Evolutionary conservation across 164 flowering plant species (phyloP).

Genomic region (Paratinospora sagittata): DNA sequence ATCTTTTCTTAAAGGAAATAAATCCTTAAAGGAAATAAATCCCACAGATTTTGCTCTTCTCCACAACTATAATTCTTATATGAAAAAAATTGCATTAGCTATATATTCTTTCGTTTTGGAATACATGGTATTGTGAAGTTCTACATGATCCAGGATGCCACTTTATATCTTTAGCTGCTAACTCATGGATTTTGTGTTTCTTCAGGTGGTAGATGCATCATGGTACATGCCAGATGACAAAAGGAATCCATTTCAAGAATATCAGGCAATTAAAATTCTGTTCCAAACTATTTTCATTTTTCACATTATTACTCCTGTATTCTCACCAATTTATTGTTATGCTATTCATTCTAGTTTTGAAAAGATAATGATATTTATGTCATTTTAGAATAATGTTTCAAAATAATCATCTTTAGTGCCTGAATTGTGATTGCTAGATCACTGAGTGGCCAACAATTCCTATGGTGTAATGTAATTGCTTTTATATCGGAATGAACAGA

Average conservation of each 20-base stretch:
- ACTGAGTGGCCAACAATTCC: background rate
- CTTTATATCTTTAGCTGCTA: background rate
- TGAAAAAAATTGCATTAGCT: too few relatives aligned
- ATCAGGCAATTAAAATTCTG: conserved; percentile 49
- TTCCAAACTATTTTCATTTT: background rate
- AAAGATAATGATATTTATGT: background rate
- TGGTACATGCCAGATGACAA: conserved; percentile 99
- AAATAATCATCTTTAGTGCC: background rate
- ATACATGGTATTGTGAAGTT: too few relatives aligned
- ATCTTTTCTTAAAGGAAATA: too few relatives aligned
- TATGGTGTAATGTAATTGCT: background rate
- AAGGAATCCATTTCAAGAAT: conserved; percentile 94
- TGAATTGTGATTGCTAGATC: background rate
- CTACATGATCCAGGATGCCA: too few relatives aligned
- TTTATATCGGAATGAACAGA: too few relatives aligned
- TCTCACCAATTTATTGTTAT: background rate
- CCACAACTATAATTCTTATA: too few relatives aligned
- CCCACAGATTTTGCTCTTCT: too few relatives aligned
- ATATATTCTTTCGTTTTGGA: too few relatives aligned
- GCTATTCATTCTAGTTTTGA: background rate
- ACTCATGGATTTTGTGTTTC: conserved; percentile 7
- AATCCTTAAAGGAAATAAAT: too few relatives aligned
- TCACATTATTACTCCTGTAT: background rate
- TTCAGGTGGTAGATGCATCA: conserved; percentile 94
- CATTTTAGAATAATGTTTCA: background rate